These are phyloP conservation scores for Auriculariales sp. DNA, from an alignment of 768 basidiomycete species.

Conservation along the genomic window DNA sequence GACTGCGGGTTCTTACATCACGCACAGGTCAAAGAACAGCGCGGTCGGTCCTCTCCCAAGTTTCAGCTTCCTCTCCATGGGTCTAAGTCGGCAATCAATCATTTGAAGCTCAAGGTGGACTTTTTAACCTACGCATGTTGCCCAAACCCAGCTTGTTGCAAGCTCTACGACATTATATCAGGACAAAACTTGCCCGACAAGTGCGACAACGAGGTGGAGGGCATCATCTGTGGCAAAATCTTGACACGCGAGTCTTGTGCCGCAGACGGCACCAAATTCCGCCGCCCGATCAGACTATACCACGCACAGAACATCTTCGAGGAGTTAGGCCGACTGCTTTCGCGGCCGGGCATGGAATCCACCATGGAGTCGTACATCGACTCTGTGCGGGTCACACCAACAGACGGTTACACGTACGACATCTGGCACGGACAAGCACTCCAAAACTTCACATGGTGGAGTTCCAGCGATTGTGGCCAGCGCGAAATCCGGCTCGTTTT, in stretches of 20 bases:
- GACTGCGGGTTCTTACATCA: too few relatives aligned
- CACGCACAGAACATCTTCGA: neutral
- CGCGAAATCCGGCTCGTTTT: neutral
- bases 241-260: neutral
- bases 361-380: neutral
- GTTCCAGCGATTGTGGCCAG: too few relatives aligned
- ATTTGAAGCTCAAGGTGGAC: too few relatives aligned
- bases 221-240: neutral
- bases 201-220: neutral
- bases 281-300: neutral
- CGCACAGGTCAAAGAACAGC: too few relatives aligned
- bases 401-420: neutral
- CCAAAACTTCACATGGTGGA: neutral
- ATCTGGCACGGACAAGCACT: neutral
- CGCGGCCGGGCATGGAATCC: neutral
- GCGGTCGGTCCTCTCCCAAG: too few relatives aligned
- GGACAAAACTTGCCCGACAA: neutral
- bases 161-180: neutral
- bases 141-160: neutral
- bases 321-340: neutral
- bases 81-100: too few relatives aligned
- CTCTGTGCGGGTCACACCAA: neutral
- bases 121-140: too few relatives aligned
- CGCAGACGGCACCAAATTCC: neutral
- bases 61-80: too few relatives aligned